Evolutionary conservation across 2,329 filamentous ascomycete genomes (phyloP).

Genomic region (Alternaria conjuncta): DNA sequence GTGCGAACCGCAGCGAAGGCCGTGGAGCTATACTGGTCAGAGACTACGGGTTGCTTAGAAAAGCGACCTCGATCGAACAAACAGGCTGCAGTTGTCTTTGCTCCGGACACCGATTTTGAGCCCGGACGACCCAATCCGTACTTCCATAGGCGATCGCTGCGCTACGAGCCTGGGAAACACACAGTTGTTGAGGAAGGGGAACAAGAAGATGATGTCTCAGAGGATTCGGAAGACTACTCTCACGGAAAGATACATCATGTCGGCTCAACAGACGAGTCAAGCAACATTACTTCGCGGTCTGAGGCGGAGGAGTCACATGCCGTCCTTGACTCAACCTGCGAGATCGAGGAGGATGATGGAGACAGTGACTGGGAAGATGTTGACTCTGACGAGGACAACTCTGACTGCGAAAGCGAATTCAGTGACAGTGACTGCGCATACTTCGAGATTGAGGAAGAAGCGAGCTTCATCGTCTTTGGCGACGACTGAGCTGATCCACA

Average conservation of each 20-base stretch:
- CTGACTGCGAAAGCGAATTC: slow-evolving; percentile 20
- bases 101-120: slow-evolving; percentile 28
- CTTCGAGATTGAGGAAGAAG: slow-evolving; percentile 25
- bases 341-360: slow-evolving; percentile 20
- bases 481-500: slow-evolving; percentile 20
- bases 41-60: slow-evolving; percentile 11
- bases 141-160: slow-evolving; percentile 33
- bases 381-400: slow-evolving; percentile 6
- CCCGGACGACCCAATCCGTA: slow-evolving; percentile 30
- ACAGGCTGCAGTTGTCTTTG: slow-evolving; percentile 24
- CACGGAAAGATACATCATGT: slow-evolving; percentile 9
- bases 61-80: slow-evolving; percentile 8
- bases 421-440: slow-evolving; percentile 17
- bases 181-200: slow-evolving; percentile 8
- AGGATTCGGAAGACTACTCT: slow-evolving; percentile 30
- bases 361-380: slow-evolving; percentile 35
- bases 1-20: slow-evolving; percentile 34
- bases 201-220: slow-evolving; percentile 15
- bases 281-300: background rate
- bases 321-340: slow-evolving; percentile 5
- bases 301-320: background rate
- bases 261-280: background rate
- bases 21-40: slow-evolving; percentile 34
- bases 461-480: slow-evolving; percentile 32
- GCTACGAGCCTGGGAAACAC: slow-evolving; percentile 41